Evolutionary conservation across 2,329 filamentous ascomycete genomes (phyloP).

Genomic region (Mollisiaceae sp.): DNA sequence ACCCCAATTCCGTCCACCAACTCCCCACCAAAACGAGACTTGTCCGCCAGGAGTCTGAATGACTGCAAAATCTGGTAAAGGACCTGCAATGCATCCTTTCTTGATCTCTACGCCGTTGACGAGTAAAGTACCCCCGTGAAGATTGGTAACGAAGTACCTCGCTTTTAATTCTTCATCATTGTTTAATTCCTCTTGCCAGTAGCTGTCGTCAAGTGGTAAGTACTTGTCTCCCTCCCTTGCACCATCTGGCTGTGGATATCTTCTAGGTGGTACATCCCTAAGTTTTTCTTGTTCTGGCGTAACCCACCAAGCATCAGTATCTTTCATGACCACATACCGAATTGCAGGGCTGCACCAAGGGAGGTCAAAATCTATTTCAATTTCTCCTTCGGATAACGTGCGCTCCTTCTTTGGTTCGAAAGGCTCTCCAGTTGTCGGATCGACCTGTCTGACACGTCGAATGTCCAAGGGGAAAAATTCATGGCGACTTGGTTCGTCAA

Average conservation of each 20-base stretch:
- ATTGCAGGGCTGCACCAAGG: conserved; percentile 23
- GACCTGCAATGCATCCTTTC: conserved; percentile 39
- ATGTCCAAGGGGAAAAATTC: conserved; percentile 39
- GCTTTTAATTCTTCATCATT: conserved; percentile 27
- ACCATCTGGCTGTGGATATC: conserved; percentile 25
- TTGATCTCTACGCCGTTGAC: conserved; percentile 38
- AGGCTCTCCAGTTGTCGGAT: neutral
- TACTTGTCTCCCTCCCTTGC: conserved; percentile 1
- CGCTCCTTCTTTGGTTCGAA: neutral
- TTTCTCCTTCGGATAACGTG: conserved; percentile 12
- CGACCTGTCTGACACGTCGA: conserved; percentile 28
- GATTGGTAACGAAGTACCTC: conserved; percentile 39
- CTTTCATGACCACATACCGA: conserved; percentile 17
- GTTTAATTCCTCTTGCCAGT: conserved; percentile 32
- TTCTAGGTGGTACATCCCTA: conserved; percentile 32
- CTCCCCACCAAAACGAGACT: conserved; percentile 39
- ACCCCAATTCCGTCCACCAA: conserved; percentile 30
- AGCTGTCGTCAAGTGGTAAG: conserved; percentile 28
- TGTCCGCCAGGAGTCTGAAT: conserved; percentile 38
- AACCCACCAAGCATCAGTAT: conserved; percentile 37
- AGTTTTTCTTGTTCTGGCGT: conserved; percentile 29
- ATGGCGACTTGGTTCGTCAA: conserved; percentile 10
- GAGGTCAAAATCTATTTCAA: neutral
- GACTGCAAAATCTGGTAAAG: conserved; percentile 39
- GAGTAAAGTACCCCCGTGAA: conserved; percentile 33